A percentile compares a stretch with the other conserved stretches of the same genome.
These are phyloP conservation scores for Thymus quinquecostatus DNA, from an alignment of 257 asterid genomes.

Conservation along the genomic window DNA sequence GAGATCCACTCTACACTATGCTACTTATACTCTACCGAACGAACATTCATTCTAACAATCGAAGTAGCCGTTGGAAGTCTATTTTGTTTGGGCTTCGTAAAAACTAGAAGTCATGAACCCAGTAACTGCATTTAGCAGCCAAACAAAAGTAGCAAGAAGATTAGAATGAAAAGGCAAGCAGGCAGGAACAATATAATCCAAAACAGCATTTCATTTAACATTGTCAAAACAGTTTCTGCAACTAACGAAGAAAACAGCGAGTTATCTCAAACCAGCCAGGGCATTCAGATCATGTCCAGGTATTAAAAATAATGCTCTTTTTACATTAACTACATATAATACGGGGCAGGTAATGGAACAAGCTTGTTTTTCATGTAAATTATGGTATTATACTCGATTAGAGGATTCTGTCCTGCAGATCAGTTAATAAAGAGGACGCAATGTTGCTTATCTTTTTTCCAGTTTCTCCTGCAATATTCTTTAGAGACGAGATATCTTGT, in stretches of 20 bases:
- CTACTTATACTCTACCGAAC: no score
- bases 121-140: no score
- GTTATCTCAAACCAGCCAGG: slow-evolving; percentile 22
- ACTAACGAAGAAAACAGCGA: slow-evolving; percentile 21
- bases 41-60: no score
- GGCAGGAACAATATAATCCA: neutral
- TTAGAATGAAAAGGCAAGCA: no score
- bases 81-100: no score
- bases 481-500: slow-evolving; percentile 87
- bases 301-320: slow-evolving; percentile 25
- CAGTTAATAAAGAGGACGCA: slow-evolving; percentile 78
- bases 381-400: slow-evolving; percentile 36
- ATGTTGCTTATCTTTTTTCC: slow-evolving; percentile 82
- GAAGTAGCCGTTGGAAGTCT: no score
- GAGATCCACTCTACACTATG: no score
- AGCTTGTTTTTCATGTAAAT: slow-evolving; percentile 34
- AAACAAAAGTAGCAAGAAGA: no score
- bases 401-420: slow-evolving; percentile 93
- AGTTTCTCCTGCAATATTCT: slow-evolving; percentile 95
- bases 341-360: slow-evolving; percentile 33
- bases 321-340: slow-evolving; percentile 28
- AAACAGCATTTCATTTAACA: slow-evolving; percentile 20
- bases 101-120: no score
- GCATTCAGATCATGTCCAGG: slow-evolving; percentile 13
- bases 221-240: slow-evolving; percentile 25